These are phyloP conservation scores for Psilocybe cubensis DNA, from an alignment of 768 basidiomycete species.

Conservation along the genomic window DNA sequence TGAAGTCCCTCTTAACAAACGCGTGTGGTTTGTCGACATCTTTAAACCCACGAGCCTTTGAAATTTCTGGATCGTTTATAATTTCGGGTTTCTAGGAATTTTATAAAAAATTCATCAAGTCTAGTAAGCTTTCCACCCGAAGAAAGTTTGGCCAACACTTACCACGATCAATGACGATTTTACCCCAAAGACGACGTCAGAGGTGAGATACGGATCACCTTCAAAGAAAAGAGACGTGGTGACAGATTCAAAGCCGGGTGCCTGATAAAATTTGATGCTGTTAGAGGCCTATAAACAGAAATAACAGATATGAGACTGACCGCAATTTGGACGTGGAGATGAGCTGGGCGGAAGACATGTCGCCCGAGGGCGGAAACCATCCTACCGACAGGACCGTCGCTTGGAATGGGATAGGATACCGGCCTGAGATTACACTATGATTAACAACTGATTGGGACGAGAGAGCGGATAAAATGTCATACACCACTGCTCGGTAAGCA, in stretches of 20 bases:
- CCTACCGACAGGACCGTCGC: conserved; percentile 75
- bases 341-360: conserved; percentile 80
- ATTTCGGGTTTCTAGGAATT: conserved; percentile 32
- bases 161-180: conserved; percentile 80
- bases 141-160: conserved; percentile 25
- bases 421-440: conserved; percentile 31
- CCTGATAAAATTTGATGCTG: conserved; percentile 41
- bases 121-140: background rate
- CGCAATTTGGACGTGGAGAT: conserved; percentile 75
- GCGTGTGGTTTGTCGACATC: conserved; percentile 39
- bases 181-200: conserved; percentile 83
- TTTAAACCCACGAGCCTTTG: conserved; percentile 57
- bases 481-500: conserved; percentile 74
- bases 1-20: conserved; percentile 43
- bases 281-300: background rate
- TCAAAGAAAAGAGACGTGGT: conserved; percentile 77
- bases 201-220: conserved; percentile 65
- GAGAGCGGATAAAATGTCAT: conserved; percentile 12
- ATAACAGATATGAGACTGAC: conserved; percentile 32
- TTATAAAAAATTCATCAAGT: no score
- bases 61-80: conserved; percentile 55
- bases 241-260: conserved; percentile 74
- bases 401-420: conserved; percentile 75
- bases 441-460: background rate
- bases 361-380: conserved; percentile 59